Evolutionary conservation across 768 basidiomycete genomes (phyloP).

Genomic region (Terana coerulea): DNA sequence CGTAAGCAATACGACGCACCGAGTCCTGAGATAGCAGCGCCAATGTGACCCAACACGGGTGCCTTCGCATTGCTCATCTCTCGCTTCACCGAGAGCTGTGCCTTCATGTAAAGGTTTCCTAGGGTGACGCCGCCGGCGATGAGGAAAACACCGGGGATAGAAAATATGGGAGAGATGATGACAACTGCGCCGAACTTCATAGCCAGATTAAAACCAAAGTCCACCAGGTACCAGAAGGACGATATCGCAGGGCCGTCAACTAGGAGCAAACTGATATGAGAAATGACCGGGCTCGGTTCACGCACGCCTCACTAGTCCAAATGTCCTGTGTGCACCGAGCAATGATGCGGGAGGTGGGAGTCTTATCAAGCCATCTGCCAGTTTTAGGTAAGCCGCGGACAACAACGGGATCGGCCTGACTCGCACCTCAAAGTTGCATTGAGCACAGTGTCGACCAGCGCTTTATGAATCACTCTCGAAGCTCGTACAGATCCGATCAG

Average conservation of each 20-base stretch:
- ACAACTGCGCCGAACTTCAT: conserved; percentile 36
- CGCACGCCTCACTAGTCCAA: conserved; percentile 28
- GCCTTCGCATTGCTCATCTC: conserved; percentile 51
- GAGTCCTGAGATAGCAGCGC: conserved; percentile 51
- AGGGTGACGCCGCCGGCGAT: conserved; percentile 37
- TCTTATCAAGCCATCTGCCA: conserved; percentile 48
- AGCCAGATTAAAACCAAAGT: conserved; percentile 28
- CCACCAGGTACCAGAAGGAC: conserved; percentile 26
- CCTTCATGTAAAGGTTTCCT: conserved; percentile 56
- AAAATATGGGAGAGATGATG: conserved; percentile 37
- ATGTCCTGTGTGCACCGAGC: conserved; percentile 70
- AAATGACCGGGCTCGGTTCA: no score
- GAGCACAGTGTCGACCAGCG: conserved; percentile 8
- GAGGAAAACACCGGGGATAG: conserved; percentile 36
- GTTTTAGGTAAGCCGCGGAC: not conserved
- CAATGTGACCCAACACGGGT: conserved; percentile 50
- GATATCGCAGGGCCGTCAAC: conserved; percentile 34
- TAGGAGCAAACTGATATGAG: no score
- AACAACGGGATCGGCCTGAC: not conserved
- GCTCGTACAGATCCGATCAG: conserved; percentile 9
- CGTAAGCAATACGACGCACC: conserved; percentile 39
- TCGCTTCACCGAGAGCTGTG: conserved; percentile 54
- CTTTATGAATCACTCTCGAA: conserved; percentile 8
- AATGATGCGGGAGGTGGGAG: conserved; percentile 56
- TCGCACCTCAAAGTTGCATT: conserved; percentile 15